Base-by-base conservation (phyloP, 176 grass and related monocot species). In the Oryza punctata region DNA sequence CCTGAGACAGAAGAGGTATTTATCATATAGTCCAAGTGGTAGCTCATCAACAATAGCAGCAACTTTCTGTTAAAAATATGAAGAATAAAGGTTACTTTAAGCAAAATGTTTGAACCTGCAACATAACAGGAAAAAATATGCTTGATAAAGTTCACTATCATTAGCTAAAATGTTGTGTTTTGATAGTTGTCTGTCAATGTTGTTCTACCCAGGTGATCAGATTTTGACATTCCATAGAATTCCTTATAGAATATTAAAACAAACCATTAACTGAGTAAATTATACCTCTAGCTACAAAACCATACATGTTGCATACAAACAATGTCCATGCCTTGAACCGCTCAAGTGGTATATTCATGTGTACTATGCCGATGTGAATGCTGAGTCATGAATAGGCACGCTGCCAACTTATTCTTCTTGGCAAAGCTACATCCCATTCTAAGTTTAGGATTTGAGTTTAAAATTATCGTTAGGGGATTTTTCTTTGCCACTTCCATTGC, bases 1-100 rank as follows among this genome's bases (percentile, higher is more conserved):
- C 96, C 96, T 98, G 43, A 87, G 64, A 81, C 96, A 95, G 85
- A 98, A 98, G 73, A 95, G 79, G 60, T 98, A 98, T 72, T 98
- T 98, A 64, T 98, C 91, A 85, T 95, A 88, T 74, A 98, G 49
- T 28, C 84, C 85, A 66, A 98, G 91, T n/a, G 93, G 87, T 26
- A 98, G 91, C 49, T 87, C 80, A 71, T 98, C 93, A 78, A 98
- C 93, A 71, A 98, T 88, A 82, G 82, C 81, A 72, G 93, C 96
- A 88, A 98, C 82, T 88, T 95, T 98, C 96, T 98, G 89, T 90
- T 78, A 76, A 63, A 75, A 90, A 66, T 63, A 27, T 66, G 38
- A 71, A 40, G 43, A 78, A 61, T 9, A 72, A 75, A 81, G 23
- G 50, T 63, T 78, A 74, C 38, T 38, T 38, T 70, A 64, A 43